Conservation (phyloP, 495 filamentous ascomycete genomes). For the Penicillium chermesinum region DNA sequence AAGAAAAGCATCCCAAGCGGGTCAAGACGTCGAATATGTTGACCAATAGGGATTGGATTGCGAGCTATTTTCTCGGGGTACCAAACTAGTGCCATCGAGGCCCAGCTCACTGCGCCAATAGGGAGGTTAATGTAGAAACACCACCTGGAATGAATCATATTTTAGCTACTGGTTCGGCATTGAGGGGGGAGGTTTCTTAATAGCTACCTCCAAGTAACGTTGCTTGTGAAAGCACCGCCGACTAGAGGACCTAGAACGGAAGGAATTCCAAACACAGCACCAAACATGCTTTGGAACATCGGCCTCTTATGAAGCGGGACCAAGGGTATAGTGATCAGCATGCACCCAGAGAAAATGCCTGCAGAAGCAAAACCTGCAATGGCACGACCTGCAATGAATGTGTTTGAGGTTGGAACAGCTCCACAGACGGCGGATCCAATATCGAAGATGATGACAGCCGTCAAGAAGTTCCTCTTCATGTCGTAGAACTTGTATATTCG, state of each 20-base stretch:
- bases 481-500: slow-evolving; percentile 42
- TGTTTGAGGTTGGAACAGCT: slow-evolving; percentile 58
- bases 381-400: slow-evolving; percentile 70
- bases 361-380: slow-evolving; percentile 71
- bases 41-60: too few relatives aligned
- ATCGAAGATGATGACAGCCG: slow-evolving; percentile 51
- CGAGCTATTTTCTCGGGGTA: background rate
- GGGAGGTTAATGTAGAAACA: slow-evolving; percentile 7
- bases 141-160: too few relatives aligned
- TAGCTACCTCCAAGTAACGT: background rate
- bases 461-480: slow-evolving; percentile 34
- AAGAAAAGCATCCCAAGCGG: background rate
- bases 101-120: background rate
- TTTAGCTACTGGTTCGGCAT: slow-evolving; percentile 5
- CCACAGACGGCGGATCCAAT: slow-evolving; percentile 65
- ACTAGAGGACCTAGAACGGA: slow-evolving; percentile 38
- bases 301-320: slow-evolving; percentile 48
- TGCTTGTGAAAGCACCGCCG: slow-evolving; percentile 10
- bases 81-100: background rate
- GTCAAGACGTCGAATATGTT: background rate
- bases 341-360: slow-evolving; percentile 37
- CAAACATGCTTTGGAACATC: slow-evolving; percentile 36
- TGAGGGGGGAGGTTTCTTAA: background rate
- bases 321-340: slow-evolving; percentile 48
- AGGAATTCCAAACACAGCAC: slow-evolving; percentile 44